Conservation (phyloP, 768 basidiomycete genomes). For the Tubosaeta sp. region DNA sequence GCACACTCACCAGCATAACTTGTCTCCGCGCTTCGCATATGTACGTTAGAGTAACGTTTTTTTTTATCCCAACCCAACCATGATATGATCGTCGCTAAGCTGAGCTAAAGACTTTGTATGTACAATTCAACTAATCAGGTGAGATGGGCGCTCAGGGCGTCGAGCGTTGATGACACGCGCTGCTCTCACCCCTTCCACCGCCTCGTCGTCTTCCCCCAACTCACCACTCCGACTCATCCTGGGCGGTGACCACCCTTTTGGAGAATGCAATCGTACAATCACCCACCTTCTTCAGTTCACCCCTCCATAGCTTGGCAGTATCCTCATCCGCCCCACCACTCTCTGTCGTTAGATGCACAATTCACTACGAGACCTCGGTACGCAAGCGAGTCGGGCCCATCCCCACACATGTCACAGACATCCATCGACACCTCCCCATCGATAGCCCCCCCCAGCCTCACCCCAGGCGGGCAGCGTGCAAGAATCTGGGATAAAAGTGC, state of each 20-base stretch:
- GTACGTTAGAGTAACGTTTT: conserved; percentile 41
- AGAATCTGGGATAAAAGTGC: conserved; percentile 17
- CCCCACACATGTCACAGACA: conserved; percentile 1
- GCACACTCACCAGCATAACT: conserved; percentile 29
- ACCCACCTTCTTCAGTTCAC: conserved; percentile 12
- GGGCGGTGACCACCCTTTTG: not conserved
- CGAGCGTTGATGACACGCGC: conserved; percentile 3
- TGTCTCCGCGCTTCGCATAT: conserved; percentile 33
- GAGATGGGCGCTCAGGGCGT: conserved; percentile 21
- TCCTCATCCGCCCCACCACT: conserved; percentile 18
- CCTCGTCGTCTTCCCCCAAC: not conserved
- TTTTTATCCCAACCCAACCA: conserved; percentile 4
- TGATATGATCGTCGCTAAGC: conserved; percentile 8
- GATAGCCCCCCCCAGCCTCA: conserved; percentile 23
- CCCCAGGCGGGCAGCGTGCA: conserved; percentile 20
- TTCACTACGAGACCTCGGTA: conserved; percentile 18
- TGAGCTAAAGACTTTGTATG: not conserved
- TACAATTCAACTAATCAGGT: conserved; percentile 7
- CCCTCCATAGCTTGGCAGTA: conserved; percentile 16
- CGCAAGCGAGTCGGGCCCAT: conserved; percentile 15
- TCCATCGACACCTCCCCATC: conserved; percentile 1
- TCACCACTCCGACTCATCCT: not conserved
- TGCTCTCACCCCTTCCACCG: conserved; percentile 1
- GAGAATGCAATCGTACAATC: conserved; percentile 31
- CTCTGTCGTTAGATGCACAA: conserved; percentile 17